Percentiles rank a stretch among this genome's conserved stretches.
Evolutionary conservation across 1,284 basidiomycete genomes (phyloP).

Genomic region (Thecaphora thlaspeos): DNA sequence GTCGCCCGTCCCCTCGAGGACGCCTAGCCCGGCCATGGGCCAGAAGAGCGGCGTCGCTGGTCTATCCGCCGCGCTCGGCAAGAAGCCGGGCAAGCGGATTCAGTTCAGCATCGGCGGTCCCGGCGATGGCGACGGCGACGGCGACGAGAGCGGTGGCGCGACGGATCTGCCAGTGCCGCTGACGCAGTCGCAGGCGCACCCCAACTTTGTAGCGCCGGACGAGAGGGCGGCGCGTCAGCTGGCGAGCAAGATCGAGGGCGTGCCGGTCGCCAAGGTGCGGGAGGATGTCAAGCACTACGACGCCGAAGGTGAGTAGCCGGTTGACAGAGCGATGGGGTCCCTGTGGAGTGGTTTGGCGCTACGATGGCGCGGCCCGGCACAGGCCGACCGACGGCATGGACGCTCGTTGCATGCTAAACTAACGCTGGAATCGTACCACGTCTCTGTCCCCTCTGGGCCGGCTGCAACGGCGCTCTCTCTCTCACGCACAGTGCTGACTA

Average conservation of each 20-base stretch:
- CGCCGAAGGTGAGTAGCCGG: conserved; percentile 65
- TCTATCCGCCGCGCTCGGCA: no score
- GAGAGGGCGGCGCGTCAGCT: conserved; percentile 13
- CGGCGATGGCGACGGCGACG: conserved; percentile 2
- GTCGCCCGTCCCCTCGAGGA: conserved; percentile 22
- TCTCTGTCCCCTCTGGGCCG: no score
- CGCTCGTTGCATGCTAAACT: no score
- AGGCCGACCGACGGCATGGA: no score
- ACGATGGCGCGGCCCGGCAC: no score
- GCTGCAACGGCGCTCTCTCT: no score
- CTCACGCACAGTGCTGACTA: conserved; percentile 66
- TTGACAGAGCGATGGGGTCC: no score
- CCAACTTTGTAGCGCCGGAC: conserved; percentile 19
- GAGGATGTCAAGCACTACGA: conserved; percentile 71
- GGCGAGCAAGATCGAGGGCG: conserved; percentile 12
- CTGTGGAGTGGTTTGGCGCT: no score
- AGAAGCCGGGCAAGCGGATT: conserved; percentile 6
- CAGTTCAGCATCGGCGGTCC: conserved; percentile 27
- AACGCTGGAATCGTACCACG: no score
- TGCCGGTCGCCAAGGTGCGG: conserved; percentile 4
- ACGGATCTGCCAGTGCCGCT: conserved; percentile 21
- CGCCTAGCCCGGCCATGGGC: conserved; percentile 19
- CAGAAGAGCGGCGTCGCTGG: conserved; percentile 10
- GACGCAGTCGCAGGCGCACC: conserved; percentile 19
- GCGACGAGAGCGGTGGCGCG: neutral